Evolutionary conservation across 2,329 filamentous ascomycete species (phyloP).

Genomic region (Amauroascus verrucosus): DNA sequence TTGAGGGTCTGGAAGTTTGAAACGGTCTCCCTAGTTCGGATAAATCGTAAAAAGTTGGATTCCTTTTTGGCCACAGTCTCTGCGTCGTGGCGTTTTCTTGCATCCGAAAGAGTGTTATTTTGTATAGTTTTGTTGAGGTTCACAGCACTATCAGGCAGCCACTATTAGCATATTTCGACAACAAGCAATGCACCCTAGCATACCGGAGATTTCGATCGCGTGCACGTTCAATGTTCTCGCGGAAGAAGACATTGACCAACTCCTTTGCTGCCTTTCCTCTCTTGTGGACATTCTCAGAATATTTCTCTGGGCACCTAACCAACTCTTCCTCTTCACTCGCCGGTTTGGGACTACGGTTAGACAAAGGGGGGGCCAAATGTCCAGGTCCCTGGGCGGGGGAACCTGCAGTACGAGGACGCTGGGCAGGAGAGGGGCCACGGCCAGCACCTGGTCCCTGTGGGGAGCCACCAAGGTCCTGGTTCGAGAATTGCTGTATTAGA

Average conservation of each 20-base stretch:
- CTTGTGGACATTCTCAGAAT: slow-evolving; percentile 77
- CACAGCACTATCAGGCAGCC: slow-evolving; percentile 55
- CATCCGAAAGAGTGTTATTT: slow-evolving; percentile 62
- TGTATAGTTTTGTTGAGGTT: slow-evolving; percentile 80
- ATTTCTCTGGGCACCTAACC: slow-evolving; percentile 68
- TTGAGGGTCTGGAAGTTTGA: slow-evolving; percentile 94
- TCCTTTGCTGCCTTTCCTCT: slow-evolving; percentile 55
- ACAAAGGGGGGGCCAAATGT: slow-evolving; percentile 61
- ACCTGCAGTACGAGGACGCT: slow-evolving; percentile 77
- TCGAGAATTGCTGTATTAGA: slow-evolving; percentile 89
- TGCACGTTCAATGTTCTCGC: slow-evolving; percentile 93
- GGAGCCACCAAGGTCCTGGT: slow-evolving; percentile 77
- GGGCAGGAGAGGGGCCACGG: slow-evolving; percentile 55
- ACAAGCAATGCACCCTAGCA: slow-evolving; percentile 20
- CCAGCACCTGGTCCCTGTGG: slow-evolving; percentile 47
- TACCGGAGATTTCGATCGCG: slow-evolving; percentile 91
- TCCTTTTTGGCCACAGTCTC: slow-evolving; percentile 78
- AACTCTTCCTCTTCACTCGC: slow-evolving; percentile 58
- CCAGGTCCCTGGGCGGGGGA: slow-evolving; percentile 52
- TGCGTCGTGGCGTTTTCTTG: slow-evolving; percentile 74
- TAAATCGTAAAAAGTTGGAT: slow-evolving; percentile 96
- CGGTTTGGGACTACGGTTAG: slow-evolving; percentile 45
- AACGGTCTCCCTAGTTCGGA: slow-evolving; percentile 88
- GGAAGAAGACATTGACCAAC: slow-evolving; percentile 73
- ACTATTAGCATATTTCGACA: background rate